These are phyloP conservation scores for Dictyostelium capitatum DNA, from an alignment of 78 protist species.

Conservation along the genomic window DNA sequence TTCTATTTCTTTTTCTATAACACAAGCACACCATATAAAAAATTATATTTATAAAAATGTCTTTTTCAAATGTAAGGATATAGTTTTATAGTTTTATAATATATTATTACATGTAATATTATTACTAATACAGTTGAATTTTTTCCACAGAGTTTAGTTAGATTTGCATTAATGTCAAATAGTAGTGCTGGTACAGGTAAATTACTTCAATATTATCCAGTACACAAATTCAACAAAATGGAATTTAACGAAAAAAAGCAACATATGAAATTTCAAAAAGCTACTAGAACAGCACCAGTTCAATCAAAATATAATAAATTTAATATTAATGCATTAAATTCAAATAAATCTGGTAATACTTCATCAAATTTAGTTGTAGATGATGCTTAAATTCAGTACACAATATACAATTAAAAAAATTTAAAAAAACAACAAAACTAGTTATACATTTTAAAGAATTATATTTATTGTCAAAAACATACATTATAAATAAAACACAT, in stretches of 20 bases:
- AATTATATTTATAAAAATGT: neutral
- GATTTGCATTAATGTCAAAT: neutral
- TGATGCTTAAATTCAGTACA: neutral
- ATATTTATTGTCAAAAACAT: too few relatives aligned
- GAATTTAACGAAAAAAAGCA: neutral
- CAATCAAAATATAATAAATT: neutral
- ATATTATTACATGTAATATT: neutral
- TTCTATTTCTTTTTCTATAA: neutral
- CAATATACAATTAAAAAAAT: too few relatives aligned
- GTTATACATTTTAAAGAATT: too few relatives aligned
- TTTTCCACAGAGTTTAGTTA: neutral
- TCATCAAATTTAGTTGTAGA: neutral
- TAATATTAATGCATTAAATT: neutral
- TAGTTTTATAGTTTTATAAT: too few relatives aligned
- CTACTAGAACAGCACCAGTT: neutral
- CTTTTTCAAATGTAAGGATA: conserved; percentile 2
- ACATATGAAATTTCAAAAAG: conserved; percentile 2
- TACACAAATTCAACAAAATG: conserved; percentile 14
- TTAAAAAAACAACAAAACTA: too few relatives aligned
- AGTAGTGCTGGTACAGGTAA: neutral
- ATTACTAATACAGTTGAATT: neutral
- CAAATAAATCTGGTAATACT: neutral
- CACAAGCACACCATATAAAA: neutral
- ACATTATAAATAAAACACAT: too few relatives aligned
- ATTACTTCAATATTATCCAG: neutral